Evolutionary conservation across 2,329 filamentous ascomycete species (phyloP).

Genomic region (Fusarium verrucosum): DNA sequence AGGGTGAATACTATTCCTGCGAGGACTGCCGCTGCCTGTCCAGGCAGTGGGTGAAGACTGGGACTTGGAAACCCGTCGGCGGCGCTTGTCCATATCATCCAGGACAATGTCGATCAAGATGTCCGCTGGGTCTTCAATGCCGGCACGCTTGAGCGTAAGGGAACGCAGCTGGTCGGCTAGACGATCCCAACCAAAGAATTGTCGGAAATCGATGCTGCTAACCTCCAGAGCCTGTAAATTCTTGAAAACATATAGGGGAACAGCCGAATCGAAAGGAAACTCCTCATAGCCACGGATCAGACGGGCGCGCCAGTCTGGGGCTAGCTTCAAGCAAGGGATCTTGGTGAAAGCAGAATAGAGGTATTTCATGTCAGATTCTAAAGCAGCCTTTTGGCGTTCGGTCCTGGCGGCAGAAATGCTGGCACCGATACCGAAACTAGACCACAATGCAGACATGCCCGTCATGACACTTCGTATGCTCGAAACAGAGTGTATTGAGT

Average conservation of each 20-base stretch:
- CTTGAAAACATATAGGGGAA: conserved; percentile 96
- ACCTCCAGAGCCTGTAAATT: conserved; percentile 94
- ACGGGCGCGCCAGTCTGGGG: conserved; percentile 91
- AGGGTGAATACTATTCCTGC: conserved; percentile 66
- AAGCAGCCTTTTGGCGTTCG: conserved; percentile 87
- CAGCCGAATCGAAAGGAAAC: conserved; percentile 96
- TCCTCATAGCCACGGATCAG: conserved; percentile 95
- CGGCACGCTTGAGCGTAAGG: conserved; percentile 85
- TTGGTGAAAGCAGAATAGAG: conserved; percentile 98
- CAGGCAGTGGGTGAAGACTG: conserved; percentile 83
- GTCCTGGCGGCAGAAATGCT: conserved; percentile 82
- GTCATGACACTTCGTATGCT: conserved; percentile 98
- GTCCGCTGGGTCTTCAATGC: conserved; percentile 89
- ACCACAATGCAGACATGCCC: conserved; percentile 93
- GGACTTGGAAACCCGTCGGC: conserved; percentile 85
- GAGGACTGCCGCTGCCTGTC: conserved; percentile 65
- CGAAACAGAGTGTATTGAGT: conserved; percentile 93
- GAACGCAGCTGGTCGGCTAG: conserved; percentile 91
- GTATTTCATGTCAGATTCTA: conserved; percentile 91
- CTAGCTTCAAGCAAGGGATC: conserved; percentile 88
- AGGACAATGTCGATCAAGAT: conserved; percentile 92
- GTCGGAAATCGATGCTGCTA: conserved; percentile 93
- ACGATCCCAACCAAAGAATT: conserved; percentile 97
- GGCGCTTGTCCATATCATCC: conserved; percentile 93
- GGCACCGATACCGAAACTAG: conserved; percentile 82